These are phyloP conservation scores for Chrysoporthe puriensis DNA, from an alignment of 2,329 filamentous ascomycete species.

Conservation along the genomic window DNA sequence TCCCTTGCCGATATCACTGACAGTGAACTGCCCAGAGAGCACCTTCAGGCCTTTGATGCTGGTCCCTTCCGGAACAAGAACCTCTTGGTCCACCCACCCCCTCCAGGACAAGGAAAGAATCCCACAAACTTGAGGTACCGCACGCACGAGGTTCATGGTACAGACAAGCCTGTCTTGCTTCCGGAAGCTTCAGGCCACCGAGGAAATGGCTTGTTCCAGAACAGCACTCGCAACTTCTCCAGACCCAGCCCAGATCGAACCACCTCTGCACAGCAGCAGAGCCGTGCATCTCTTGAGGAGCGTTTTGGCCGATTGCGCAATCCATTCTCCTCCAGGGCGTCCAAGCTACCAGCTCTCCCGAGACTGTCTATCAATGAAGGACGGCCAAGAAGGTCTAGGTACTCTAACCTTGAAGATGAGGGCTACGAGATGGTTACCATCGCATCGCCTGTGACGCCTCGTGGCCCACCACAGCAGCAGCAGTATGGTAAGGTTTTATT, in stretches of 20 bases:
- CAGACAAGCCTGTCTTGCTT: conserved; percentile 33
- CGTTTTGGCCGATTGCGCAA: background rate
- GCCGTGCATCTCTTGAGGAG: background rate
- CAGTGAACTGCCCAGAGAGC: conserved; percentile 24
- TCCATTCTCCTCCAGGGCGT: background rate
- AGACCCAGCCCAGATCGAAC: background rate
- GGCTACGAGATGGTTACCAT: conserved; percentile 5
- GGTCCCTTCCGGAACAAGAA: background rate
- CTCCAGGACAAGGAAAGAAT: conserved; percentile 6
- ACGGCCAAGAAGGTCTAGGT: background rate
- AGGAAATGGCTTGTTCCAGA: conserved; percentile 38
- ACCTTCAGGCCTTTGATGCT: conserved; percentile 3
- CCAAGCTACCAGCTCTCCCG: background rate
- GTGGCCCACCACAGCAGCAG: background rate
- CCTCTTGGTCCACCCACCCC: conserved; percentile 27
- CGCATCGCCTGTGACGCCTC: conserved; percentile 1
- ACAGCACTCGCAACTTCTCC: conserved; percentile 22
- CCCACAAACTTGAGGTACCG: conserved; percentile 29
- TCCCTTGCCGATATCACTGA: conserved; percentile 35
- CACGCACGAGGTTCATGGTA: conserved; percentile 17
- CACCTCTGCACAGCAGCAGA: background rate
- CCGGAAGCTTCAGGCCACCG: conserved; percentile 38
- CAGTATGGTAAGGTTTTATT: conserved; percentile 4
- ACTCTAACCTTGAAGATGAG: background rate
- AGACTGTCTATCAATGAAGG: background rate